Conservation (phyloP, 768 basidiomycete species). For the Serendipita vermifera region DNA sequence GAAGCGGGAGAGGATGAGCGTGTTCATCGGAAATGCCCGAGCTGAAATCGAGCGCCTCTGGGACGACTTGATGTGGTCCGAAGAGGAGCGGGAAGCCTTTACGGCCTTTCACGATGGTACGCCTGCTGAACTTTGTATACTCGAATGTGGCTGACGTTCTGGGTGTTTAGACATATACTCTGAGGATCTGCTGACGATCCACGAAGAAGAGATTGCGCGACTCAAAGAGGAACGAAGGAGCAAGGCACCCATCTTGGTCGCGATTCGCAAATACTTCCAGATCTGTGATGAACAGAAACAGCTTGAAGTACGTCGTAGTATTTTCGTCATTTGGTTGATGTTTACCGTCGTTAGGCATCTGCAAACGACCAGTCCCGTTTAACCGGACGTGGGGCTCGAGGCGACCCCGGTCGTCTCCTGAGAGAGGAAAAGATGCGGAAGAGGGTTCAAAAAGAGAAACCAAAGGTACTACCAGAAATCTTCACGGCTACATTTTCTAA, state of each 20-base stretch:
- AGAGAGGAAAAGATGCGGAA: constrained; percentile 98
- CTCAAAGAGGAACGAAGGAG: constrained; percentile 71
- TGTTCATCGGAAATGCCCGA: constrained; percentile 71
- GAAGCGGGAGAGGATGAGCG: constrained; percentile 74
- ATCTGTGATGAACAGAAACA: constrained; percentile 86
- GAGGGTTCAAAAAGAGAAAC: constrained; percentile 83
- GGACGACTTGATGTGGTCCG: constrained; percentile 76
- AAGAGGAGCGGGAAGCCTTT: constrained; percentile 70
- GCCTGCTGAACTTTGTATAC: constrained; percentile 15
- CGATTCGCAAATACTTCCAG: constrained; percentile 79
- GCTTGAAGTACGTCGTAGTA: constrained; percentile 34
- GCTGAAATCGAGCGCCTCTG: constrained; percentile 69
- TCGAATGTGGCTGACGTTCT: not conserved
- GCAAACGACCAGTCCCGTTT: constrained; percentile 73
- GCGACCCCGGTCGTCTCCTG: constrained; percentile 69
- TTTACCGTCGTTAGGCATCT: constrained; percentile 33
- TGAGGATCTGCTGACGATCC: constrained; percentile 71
- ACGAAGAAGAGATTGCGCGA: constrained; percentile 71
- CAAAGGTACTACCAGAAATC: constrained; percentile 53
- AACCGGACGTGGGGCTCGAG: constrained; percentile 60
- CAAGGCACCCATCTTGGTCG: constrained; percentile 61
- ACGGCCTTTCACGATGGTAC: constrained; percentile 71
- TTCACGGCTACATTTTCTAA: constrained; percentile 1
- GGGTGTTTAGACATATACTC: constrained; percentile 64
- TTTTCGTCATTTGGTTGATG: too few relatives aligned